Conservation (phyloP, 306 rosid genomes). For the cucumber (Cucumis sativus) region Cucumber_9930_V3 NC_026661.2:676001-676500, state of each 20-base stretch:
- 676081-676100: slow-evolving; percentile 2
- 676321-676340: background rate
- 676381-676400: background rate
- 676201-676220: background rate
- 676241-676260: background rate
- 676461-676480: background rate
- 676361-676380: background rate
- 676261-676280: background rate
- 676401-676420: background rate
- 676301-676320: background rate
- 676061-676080: background rate
- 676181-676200: background rate
- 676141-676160: slow-evolving; percentile 2
- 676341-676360: background rate
- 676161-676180: background rate
- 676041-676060: background rate
- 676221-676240: background rate
- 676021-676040: background rate
- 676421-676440: background rate
- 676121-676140: slow-evolving; percentile 5
- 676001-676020: background rate
- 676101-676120: background rate
- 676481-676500: background rate
- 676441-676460: background rate
- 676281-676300: background rate